Percentiles rank a stretch among this genome's conserved stretches.
phyloP scores from a whole-genome alignment of 352 stramenopile genomes.

The Phytophthora cactorum region DNA sequence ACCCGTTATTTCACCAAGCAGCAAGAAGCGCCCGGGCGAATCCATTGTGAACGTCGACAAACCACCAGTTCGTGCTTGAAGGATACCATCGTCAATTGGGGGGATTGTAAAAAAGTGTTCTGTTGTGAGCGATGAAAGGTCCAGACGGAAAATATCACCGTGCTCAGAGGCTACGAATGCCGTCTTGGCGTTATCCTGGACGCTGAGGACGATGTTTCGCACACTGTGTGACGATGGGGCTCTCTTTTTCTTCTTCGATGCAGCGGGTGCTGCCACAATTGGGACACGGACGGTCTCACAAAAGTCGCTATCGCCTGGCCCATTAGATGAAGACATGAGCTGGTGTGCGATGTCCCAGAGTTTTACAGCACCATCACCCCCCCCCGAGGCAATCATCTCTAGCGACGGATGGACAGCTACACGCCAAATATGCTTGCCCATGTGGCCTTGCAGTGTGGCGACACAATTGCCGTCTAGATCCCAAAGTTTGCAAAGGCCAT shows the following conservation, averaged over 20 bases:
- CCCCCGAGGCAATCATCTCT: conserved; percentile 68
- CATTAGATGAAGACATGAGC: conserved; percentile 48
- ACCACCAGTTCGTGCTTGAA: conserved; percentile 30
- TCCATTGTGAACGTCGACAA: conserved; percentile 57
- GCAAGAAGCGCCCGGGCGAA: conserved; percentile 40
- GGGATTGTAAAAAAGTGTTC: conserved; percentile 42
- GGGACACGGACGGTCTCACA: conserved; percentile 33
- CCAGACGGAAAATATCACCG: conserved; percentile 57
- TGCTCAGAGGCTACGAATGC: conserved; percentile 74
- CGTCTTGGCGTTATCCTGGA: conserved; percentile 27
- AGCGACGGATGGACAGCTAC: conserved; percentile 60
- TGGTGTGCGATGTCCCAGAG: conserved; percentile 76
- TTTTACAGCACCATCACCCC: conserved; percentile 81
- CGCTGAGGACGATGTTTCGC: conserved; percentile 56
- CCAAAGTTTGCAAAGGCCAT: conserved; percentile 83
- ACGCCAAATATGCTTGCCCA: conserved; percentile 82
- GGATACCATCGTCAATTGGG: background rate
- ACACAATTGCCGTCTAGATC: conserved; percentile 60
- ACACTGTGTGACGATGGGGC: conserved; percentile 46
- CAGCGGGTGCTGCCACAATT: conserved; percentile 8
- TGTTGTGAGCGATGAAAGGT: conserved; percentile 39
- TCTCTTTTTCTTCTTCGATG: conserved; percentile 39
- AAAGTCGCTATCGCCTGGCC: conserved; percentile 10
- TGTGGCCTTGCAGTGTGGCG: conserved; percentile 78
- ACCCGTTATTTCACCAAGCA: conserved; percentile 64